Base-by-base conservation (phyloP, 352 stramenopile species). In the Elongisporangium prolatum region DNA sequence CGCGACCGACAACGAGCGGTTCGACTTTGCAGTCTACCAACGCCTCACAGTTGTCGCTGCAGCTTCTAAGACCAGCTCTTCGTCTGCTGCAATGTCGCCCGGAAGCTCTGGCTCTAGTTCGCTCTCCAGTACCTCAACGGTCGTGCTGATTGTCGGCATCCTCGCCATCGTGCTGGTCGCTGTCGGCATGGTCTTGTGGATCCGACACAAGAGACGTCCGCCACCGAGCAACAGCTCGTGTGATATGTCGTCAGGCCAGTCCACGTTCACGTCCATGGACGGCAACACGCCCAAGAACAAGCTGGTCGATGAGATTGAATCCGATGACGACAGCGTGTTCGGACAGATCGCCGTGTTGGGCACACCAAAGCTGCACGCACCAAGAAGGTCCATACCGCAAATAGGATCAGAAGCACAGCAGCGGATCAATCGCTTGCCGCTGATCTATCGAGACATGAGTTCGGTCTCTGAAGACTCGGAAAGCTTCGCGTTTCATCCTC, bases 21-120 rank as follows among this genome's bases (percentile, higher is more conserved):
- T 61, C 22, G 68, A 75, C 56, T 72, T 60, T 21, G 68, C 57
- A 8, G 68, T 70, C n/a, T 75, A 69, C 56, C 24, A 57, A n/a
- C 54, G 57, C 16, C 11, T 72, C 16, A 65, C 59, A 9, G 59
- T 72, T n/a, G 56, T 63, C 17, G 58, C n/a, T n/a, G n/a, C 60
- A 20, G 48, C 21, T 16, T 24, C 47, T 7, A 24, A 34, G 9
- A 3, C 51, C 13, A 40, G 50, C 6, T 38, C 56, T 18, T 44
- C 40, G 37, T 24, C 54, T 22, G 38, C 21, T 10, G 21, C 22
- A 1, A 53, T 44, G 34, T 44, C 34, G 11, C 3, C 10, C 0
- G 34, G 34, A 17, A 17, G 34, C 11, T 44, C 34, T 44, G 34
- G 34, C 34, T 44, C 34, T 44, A 13, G 34, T 13, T 44, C 34